Percentiles rank a stretch among this genome's conserved stretches.
These are phyloP conservation scores for Hymenotorrendiella dingleyae DNA, from an alignment of 2,329 filamentous ascomycete species.

Conservation along the genomic window DNA sequence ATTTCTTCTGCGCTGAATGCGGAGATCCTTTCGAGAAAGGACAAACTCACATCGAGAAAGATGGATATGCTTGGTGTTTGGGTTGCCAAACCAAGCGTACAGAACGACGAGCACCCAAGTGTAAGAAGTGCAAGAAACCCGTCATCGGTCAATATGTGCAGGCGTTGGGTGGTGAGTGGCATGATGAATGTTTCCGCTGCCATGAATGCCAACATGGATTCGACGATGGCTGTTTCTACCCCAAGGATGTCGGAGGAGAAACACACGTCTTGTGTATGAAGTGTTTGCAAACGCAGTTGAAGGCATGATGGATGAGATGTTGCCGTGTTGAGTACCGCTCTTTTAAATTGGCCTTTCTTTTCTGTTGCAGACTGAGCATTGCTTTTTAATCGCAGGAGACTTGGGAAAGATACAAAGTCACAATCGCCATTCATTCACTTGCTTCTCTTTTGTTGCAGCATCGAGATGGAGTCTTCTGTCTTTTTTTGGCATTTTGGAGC, in stretches of 20 bases:
- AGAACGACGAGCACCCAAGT: conserved; percentile 82
- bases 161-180: conserved; percentile 89
- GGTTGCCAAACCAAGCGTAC: conserved; percentile 88
- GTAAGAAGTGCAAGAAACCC: conserved; percentile 73
- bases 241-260: conserved; percentile 45
- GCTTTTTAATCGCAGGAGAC: no score
- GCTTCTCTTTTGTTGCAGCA: no score
- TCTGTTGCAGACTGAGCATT: no score
- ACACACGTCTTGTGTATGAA: conserved; percentile 54
- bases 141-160: conserved; percentile 87
- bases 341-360: background rate
- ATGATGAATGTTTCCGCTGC: conserved; percentile 86
- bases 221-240: conserved; percentile 60
- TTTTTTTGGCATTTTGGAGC: no score
- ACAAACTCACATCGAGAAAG: conserved; percentile 79
- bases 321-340: background rate
- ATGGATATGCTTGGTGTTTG: conserved; percentile 96
- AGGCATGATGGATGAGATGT: conserved; percentile 31
- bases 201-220: conserved; percentile 54
- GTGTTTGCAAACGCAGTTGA: conserved; percentile 56
- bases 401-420: no score
- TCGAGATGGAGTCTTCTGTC: no score
- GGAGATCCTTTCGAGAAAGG: conserved; percentile 83
- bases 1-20: conserved; percentile 99
- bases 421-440: no score